Conservation (phyloP, 2,329 filamentous ascomycete genomes). For the Chaetomiaceae sp. region DNA sequence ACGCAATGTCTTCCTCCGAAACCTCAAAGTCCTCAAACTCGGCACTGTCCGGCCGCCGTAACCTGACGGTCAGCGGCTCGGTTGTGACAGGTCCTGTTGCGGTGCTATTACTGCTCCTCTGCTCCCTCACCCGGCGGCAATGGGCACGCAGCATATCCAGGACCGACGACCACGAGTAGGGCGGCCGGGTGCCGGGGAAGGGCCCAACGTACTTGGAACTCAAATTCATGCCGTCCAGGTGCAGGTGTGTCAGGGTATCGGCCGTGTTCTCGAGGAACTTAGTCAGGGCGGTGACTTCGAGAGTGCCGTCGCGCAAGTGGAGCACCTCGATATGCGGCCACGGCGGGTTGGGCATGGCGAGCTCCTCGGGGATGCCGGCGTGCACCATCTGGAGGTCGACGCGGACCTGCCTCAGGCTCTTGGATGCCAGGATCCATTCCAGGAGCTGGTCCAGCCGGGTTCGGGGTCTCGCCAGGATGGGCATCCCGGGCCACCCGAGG, state of each 20-base stretch:
- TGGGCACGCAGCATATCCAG: neutral
- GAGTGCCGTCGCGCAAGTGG: neutral
- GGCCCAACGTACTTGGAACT: neutral
- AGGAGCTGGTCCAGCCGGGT: neutral
- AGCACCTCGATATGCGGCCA: neutral
- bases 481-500: neutral
- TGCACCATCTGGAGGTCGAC: neutral
- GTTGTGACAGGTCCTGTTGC: neutral
- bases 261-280: neutral
- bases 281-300: neutral
- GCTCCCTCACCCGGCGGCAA: neutral
- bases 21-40: neutral
- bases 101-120: neutral
- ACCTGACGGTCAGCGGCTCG: neutral
- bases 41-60: neutral
- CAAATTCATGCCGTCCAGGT: neutral
- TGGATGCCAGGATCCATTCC: neutral
- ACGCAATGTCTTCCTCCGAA: neutral
- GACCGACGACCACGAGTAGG: neutral
- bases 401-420: neutral
- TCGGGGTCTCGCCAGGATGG: neutral
- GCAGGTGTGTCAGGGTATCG: neutral
- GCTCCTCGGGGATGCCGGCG: neutral
- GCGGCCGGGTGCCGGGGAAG: neutral
- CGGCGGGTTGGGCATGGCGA: neutral